Percentiles rank a stretch among this genome's conserved stretches.
Evolutionary conservation across 805 yeast genomes (phyloP).

Genomic region (Teunomyces pallodes): DNA sequence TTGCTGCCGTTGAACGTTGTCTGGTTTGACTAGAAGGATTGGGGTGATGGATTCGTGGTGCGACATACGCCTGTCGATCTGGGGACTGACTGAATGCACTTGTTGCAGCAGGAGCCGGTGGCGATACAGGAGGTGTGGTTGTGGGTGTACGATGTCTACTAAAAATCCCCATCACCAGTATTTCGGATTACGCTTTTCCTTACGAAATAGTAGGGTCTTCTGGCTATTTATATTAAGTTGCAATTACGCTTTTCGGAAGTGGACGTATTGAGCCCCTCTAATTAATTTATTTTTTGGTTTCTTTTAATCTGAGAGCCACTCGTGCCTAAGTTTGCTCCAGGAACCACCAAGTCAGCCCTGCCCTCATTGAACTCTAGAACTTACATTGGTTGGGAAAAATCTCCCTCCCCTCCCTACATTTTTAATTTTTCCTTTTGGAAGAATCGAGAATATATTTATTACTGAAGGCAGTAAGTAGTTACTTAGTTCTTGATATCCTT

Average conservation of each 20-base stretch:
- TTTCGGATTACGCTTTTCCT: background rate
- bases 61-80: background rate
- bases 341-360: background rate
- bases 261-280: background rate
- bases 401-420: background rate
- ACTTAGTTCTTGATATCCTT: slow-evolving; percentile 21
- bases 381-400: too few species aligned
- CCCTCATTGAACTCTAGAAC: too few species aligned
- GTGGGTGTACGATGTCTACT: background rate
- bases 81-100: background rate
- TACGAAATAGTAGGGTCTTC: background rate
- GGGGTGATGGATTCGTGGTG: background rate
- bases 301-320: background rate
- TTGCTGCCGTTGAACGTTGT: background rate
- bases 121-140: background rate
- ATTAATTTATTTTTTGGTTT: background rate
- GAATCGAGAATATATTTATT: background rate
- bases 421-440: background rate
- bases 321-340: background rate
- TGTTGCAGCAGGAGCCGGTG: background rate
- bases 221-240: background rate
- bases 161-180: background rate
- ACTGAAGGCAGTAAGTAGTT: background rate
- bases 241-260: background rate
- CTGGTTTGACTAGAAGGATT: background rate